Conservation (phyloP, 2,329 filamentous ascomycete genomes). For the Fusarium caatingaense region DNA sequence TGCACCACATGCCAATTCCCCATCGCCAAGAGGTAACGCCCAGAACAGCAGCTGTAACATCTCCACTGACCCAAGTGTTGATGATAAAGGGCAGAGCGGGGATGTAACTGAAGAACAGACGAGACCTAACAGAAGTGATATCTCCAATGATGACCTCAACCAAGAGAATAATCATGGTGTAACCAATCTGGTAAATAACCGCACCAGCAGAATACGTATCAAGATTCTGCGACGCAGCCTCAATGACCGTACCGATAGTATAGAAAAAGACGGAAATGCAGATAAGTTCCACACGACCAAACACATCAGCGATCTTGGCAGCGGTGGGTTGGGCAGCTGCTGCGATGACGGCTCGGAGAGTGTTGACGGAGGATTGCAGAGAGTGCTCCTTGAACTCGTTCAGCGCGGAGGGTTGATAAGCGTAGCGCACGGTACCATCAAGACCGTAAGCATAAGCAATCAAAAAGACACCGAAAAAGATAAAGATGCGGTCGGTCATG, state of each 20-base stretch:
- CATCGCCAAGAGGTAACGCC: conserved; percentile 65
- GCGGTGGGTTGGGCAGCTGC: conserved; percentile 69
- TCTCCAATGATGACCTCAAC: conserved; percentile 74
- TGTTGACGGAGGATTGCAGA: conserved; percentile 67
- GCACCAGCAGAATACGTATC: conserved; percentile 67
- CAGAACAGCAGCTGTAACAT: conserved; percentile 64
- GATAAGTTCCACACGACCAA: conserved; percentile 69
- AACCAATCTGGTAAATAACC: conserved; percentile 72
- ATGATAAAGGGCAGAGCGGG: conserved; percentile 70
- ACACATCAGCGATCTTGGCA: conserved; percentile 72
- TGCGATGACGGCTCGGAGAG: conserved; percentile 68
- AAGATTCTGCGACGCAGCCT: conserved; percentile 62
- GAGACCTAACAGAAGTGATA: conserved; percentile 70
- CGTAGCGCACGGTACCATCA: conserved; percentile 66
- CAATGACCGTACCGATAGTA: conserved; percentile 66
- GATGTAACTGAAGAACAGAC: conserved; percentile 73
- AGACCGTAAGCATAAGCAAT: conserved; percentile 73
- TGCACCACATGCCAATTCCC: conserved; percentile 73
- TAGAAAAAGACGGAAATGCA: conserved; percentile 71
- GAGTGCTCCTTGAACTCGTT: conserved; percentile 63
- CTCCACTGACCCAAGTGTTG: conserved; percentile 73
- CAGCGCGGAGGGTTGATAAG: conserved; percentile 68
- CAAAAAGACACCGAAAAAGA: conserved; percentile 72
- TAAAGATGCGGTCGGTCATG: conserved; percentile 61
- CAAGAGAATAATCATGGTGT: conserved; percentile 69